phyloP scores from a whole-genome alignment of 352 stramenopile genomes.

The Pythium phragmiticola region DNA sequence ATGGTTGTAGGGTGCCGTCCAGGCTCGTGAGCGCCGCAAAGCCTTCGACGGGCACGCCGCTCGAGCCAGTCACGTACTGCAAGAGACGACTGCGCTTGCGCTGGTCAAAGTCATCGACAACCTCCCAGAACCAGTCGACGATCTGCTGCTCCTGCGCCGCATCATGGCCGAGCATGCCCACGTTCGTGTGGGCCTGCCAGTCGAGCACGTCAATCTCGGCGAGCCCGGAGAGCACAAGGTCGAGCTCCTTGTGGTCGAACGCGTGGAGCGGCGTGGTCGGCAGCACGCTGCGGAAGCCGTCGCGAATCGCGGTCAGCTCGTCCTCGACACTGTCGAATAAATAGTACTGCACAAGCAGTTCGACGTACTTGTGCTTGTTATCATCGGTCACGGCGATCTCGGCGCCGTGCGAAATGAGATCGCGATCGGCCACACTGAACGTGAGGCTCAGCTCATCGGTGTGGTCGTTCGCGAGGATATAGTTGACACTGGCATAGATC shows the following conservation, averaged over 20 bases:
- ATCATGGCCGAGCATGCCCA: slow-evolving; percentile 38
- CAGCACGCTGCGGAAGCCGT: slow-evolving; percentile 94
- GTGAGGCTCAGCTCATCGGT: slow-evolving; percentile 56
- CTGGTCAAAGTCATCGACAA: slow-evolving; percentile 58
- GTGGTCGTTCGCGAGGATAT: slow-evolving; percentile 55
- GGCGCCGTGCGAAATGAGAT: slow-evolving; percentile 61
- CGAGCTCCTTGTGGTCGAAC: slow-evolving; percentile 98
- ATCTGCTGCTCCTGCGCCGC: slow-evolving; percentile 38
- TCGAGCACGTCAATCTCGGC: slow-evolving; percentile 84
- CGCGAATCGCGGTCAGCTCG: slow-evolving; percentile 83
- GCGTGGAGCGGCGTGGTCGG: slow-evolving; percentile 94
- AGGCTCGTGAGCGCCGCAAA: slow-evolving; percentile 81
- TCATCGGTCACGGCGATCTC: slow-evolving; percentile 86
- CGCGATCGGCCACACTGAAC: slow-evolving; percentile 56
- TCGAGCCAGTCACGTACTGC: slow-evolving; percentile 84
- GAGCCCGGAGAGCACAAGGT: slow-evolving; percentile 74
- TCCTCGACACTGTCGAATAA: slow-evolving; percentile 90
- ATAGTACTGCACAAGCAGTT: slow-evolving; percentile 93
- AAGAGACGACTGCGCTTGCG: slow-evolving; percentile 64
- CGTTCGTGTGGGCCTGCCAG: slow-evolving; percentile 77
- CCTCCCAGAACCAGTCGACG: slow-evolving; percentile 82
- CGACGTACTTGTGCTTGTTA: slow-evolving; percentile 95
- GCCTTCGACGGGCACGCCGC: slow-evolving; percentile 74
- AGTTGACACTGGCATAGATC: slow-evolving; percentile 64
- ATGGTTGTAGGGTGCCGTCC: slow-evolving; percentile 67